Conservation (phyloP, 495 filamentous ascomycete species). For the Penicillium parvum region DNA sequence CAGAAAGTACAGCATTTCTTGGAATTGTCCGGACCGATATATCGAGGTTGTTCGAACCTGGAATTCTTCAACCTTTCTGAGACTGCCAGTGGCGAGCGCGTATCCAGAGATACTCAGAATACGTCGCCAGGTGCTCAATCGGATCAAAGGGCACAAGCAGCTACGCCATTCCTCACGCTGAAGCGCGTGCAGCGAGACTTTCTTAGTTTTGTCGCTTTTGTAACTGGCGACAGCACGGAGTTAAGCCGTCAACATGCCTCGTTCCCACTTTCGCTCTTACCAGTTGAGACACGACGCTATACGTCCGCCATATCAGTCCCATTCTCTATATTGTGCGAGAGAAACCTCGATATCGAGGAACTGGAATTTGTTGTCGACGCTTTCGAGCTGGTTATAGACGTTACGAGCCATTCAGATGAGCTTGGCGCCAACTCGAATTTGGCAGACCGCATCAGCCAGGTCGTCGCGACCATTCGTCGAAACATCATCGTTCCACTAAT, state of each 20-base stretch:
- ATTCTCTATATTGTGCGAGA: slow-evolving; percentile 56
- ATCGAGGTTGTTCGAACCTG: slow-evolving; percentile 62
- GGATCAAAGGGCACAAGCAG: slow-evolving; percentile 36
- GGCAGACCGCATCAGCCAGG: slow-evolving; percentile 47
- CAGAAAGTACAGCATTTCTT: slow-evolving; percentile 51
- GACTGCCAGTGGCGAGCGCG: slow-evolving; percentile 16
- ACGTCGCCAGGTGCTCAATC: slow-evolving; percentile 24
- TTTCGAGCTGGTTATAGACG: slow-evolving; percentile 63
- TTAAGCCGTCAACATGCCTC: slow-evolving; percentile 57
- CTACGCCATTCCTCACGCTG: slow-evolving; percentile 58
- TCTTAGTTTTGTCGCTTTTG: slow-evolving; percentile 60
- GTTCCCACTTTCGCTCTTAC: slow-evolving; percentile 63
- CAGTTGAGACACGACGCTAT: slow-evolving; percentile 55
- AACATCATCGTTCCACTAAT: slow-evolving; percentile 56
- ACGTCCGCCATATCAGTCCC: slow-evolving; percentile 60
- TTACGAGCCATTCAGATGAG: slow-evolving; percentile 24
- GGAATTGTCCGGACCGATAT: slow-evolving; percentile 50
- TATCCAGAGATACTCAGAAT: slow-evolving; percentile 29
- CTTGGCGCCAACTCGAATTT: slow-evolving; percentile 33
- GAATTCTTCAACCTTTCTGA: slow-evolving; percentile 71
- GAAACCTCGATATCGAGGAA: slow-evolving; percentile 55
- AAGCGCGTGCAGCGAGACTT: slow-evolving; percentile 69
- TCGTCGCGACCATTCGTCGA: slow-evolving; percentile 56
- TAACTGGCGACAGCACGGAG: slow-evolving; percentile 50
- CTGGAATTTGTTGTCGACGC: slow-evolving; percentile 63